A percentile compares a stretch with the other conserved stretches of the same genome.
phyloP scores from a whole-genome alignment of 305 asterid genomes.

The Fraxinus velutina region DNA sequence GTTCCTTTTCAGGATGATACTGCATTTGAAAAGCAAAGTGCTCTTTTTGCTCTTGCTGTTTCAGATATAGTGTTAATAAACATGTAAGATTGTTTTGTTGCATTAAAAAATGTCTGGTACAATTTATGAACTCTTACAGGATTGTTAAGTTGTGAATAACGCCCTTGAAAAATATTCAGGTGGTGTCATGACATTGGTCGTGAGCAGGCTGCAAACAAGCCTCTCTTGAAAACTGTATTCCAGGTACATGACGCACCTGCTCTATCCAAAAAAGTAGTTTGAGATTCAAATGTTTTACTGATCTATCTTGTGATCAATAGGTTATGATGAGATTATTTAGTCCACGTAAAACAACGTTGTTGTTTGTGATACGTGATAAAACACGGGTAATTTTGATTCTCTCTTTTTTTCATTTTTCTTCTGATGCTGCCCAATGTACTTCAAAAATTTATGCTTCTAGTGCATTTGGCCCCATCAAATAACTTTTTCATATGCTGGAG shows the following conservation, averaged over 20 bases:
- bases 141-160: background rate
- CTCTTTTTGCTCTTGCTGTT: conserved; percentile 94
- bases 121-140: background rate
- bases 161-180: conserved; percentile 40
- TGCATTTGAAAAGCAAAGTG: conserved; percentile 83
- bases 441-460: background rate
- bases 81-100: conserved; percentile 57
- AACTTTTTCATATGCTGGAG: background rate
- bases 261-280: background rate
- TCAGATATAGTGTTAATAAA: conserved; percentile 92
- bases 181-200: conserved; percentile 99
- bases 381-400: conserved; percentile 57
- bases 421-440: background rate
- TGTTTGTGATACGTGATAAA: conserved; percentile 96
- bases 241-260: conserved; percentile 44
- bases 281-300: conserved; percentile 18
- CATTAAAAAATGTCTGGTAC: conserved; percentile 9
- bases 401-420: conserved; percentile 11
- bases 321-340: conserved; percentile 93
- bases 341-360: conserved; percentile 89
- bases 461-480: conserved; percentile 14
- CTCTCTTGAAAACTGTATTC: conserved; percentile 89
- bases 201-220: conserved; percentile 98
- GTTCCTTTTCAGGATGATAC: conserved; percentile 66
- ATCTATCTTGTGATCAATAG: conserved; percentile 42